Evolutionary conservation across 495 filamentous ascomycete species (phyloP), one percentile per base, ranked within the genome.

Genomic region (Aspergillus mulundensis): DNA sequence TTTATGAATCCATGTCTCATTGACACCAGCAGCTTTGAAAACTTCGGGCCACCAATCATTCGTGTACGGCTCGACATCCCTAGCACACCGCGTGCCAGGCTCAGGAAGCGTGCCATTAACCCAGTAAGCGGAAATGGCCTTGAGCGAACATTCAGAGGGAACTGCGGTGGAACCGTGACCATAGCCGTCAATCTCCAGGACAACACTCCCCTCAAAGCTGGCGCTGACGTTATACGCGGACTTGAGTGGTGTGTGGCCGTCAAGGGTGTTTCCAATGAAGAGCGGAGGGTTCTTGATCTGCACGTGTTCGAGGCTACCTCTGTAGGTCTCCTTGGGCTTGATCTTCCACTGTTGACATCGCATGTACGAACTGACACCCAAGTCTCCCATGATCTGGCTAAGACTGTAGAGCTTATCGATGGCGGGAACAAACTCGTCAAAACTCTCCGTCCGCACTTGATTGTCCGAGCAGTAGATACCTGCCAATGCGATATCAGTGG

Each of bases 201-300:
- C 54, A 3, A 69, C 70, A 42, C 78, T 81, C 4, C 67, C 73
- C 56, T 76, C 63, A 39, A 77, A 77, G 0, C 66, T 68, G 0
- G 67, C 54, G 49, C 71, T 79, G 36, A 76, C 63, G 47, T 79
- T 78, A 34, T 60, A 57, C 0, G 78, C 79, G 7, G 67, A 74
- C 11, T 56, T 54, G 8, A 81, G 53, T 14, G 79, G 74, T 0
- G 79, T 81, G 28, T 68, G 61, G 0, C 69, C 64, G 50, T 81
- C 78, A 7, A 59, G 58, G 0, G 63, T 70, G 52, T 76, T 80
- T 1, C 72, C 70, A 16, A 78, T 67, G 19, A 80, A 62, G 7
- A 83, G 59, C 11, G 75, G 56, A 1, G 76, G 76, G 20, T 72
- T 69, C 62, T 67, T 71, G 2, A 75, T 78, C 60, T 68, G 71